Percentiles rank a stretch among this genome's conserved stretches.
Evolutionary conservation across 2,329 filamentous ascomycete species (phyloP).

Genomic region (Cryphonectria radicalis): DNA sequence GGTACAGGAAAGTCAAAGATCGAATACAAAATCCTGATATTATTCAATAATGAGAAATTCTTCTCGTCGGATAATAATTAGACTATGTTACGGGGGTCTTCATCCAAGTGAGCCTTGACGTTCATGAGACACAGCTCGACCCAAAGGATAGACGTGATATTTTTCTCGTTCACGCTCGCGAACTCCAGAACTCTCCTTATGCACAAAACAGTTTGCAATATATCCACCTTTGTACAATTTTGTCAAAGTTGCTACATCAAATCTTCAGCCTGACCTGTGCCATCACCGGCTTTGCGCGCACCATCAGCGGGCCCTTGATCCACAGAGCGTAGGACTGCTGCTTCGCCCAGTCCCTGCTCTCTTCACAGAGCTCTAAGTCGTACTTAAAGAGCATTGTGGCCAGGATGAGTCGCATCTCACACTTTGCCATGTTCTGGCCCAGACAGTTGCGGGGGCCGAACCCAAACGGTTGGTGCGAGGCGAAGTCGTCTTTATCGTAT

Average conservation of each 20-base stretch:
- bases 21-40: constrained; percentile 45
- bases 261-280: constrained; percentile 15
- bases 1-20: constrained; percentile 47
- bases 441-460: constrained; percentile 14
- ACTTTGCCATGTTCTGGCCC: constrained; percentile 13
- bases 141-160: neutral
- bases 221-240: neutral
- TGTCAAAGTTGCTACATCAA: neutral
- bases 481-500: neutral
- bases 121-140: neutral
- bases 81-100: neutral
- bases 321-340: constrained; percentile 16
- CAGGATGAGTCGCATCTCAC: constrained; percentile 17
- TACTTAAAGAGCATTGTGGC: constrained; percentile 11
- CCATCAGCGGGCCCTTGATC: constrained; percentile 16
- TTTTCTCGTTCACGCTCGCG: neutral
- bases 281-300: constrained; percentile 9
- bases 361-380: constrained; percentile 17
- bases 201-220: neutral
- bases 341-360: constrained; percentile 9
- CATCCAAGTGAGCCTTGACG: neutral
- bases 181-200: neutral
- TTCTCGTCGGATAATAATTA: neutral
- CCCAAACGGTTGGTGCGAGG: constrained; percentile 14
- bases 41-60: neutral